Evolutionary conservation across 148 eudicot species (phyloP).

Genomic region (Talinum fruticosum): DNA sequence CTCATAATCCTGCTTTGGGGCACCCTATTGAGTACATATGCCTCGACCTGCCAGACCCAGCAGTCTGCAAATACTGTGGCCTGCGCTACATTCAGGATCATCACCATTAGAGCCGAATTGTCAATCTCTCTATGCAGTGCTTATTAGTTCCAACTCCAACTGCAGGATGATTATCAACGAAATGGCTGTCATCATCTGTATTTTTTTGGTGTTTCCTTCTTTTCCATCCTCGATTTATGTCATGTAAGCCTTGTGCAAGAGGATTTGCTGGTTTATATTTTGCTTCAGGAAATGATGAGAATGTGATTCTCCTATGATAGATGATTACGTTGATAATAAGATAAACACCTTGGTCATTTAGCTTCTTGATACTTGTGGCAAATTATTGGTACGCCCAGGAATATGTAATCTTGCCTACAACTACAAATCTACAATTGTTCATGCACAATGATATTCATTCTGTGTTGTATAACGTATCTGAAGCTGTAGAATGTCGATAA

Average conservation of each 20-base stretch:
- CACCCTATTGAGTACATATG: conserved; percentile 96
- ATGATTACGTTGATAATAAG: conserved; percentile 3
- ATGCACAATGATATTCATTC: too few species aligned
- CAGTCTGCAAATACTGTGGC: conserved; percentile 97
- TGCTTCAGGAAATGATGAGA: not conserved
- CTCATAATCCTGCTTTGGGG: conserved; percentile 75
- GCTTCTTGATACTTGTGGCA: too few species aligned
- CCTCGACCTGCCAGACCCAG: conserved; percentile 77
- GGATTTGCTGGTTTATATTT: not conserved
- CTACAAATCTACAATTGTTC: too few species aligned
- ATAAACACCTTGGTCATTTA: not conserved
- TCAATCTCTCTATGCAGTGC: not conserved
- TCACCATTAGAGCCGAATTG: conserved; percentile 41
- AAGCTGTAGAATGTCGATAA: too few species aligned
- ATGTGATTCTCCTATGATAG: conserved; percentile 10
- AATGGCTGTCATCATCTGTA: not conserved
- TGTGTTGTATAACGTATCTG: too few species aligned
- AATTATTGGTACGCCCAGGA: too few species aligned
- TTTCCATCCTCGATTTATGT: not conserved
- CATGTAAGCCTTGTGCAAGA: not conserved
- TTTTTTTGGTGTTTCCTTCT: not conserved
- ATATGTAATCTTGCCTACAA: too few species aligned
- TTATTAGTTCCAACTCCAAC: not conserved
- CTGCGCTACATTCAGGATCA: conserved; percentile 86
- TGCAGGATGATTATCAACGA: not conserved